Evolutionary conservation across 805 yeast genomes (phyloP).

Genomic region (Suhomyces canberraensis): DNA sequence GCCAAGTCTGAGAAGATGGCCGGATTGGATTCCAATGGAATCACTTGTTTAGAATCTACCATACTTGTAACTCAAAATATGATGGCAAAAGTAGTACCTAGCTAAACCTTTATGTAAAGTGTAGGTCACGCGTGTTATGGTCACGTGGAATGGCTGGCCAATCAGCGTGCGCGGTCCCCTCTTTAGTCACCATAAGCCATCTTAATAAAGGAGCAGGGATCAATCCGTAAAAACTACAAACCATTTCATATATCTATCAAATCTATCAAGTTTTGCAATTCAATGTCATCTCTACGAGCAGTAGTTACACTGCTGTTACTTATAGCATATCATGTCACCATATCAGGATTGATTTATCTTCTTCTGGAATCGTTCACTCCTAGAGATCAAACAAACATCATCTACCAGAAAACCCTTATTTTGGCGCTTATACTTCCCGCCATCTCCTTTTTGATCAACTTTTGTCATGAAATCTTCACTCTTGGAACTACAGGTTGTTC

Average conservation of each 20-base stretch:
- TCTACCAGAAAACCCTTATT: slow-evolving; percentile 8
- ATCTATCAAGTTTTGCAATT: no score
- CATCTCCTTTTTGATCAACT: slow-evolving; percentile 6
- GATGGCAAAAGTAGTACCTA: no score
- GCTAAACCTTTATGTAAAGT: no score
- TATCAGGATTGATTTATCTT: slow-evolving; percentile 4
- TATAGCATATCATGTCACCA: not conserved
- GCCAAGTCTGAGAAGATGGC: slow-evolving; percentile 73
- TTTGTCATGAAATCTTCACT: slow-evolving; percentile 13
- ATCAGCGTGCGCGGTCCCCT: not conserved
- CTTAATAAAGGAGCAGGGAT: no score
- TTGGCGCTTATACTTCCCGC: slow-evolving; percentile 8
- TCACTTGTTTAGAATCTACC: slow-evolving; percentile 41
- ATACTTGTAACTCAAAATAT: no score
- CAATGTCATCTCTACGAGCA: not conserved
- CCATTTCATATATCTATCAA: no score
- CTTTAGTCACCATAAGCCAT: not conserved
- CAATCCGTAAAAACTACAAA: no score
- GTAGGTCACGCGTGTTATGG: no score
- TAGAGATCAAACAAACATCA: slow-evolving; percentile 4
- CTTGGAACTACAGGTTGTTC: slow-evolving; percentile 3
- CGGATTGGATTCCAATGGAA: slow-evolving; percentile 92
- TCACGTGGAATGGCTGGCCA: not conserved
- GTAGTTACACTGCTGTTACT: not conserved
- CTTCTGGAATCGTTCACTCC: slow-evolving; percentile 6